Conservation (phyloP, 2,329 filamentous ascomycete genomes). For the Paecilomyces variotii region DNA sequence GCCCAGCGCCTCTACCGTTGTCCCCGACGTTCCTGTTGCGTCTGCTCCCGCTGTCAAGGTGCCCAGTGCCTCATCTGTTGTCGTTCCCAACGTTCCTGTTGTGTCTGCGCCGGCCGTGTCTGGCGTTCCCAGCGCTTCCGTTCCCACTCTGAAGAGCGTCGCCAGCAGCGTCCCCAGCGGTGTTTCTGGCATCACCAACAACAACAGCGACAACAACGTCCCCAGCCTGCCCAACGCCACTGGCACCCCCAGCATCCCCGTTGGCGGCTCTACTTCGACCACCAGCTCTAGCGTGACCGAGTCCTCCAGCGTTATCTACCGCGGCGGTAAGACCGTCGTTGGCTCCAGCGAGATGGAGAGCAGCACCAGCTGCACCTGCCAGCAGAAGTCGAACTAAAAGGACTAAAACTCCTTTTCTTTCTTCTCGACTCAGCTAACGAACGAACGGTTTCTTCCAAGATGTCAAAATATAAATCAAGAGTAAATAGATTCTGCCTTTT, state of each 20-base stretch:
- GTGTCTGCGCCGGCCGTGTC: not conserved
- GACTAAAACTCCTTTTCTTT: not conserved
- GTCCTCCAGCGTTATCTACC: not conserved
- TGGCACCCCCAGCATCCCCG: not conserved
- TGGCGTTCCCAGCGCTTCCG: not conserved
- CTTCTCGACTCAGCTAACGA: not conserved
- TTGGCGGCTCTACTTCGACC: conserved; percentile 16
- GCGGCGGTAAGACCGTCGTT: not conserved
- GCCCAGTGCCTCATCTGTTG: conserved; percentile 4
- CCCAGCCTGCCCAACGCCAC: not conserved
- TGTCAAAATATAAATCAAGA: not conserved
- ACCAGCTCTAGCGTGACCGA: conserved; percentile 5
- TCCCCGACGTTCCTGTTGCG: not conserved
- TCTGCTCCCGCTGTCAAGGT: conserved; percentile 7
- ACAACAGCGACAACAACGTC: not conserved
- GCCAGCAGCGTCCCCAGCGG: not conserved
- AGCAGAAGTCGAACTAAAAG: not conserved
- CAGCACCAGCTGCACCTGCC: not conserved
- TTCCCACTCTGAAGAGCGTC: not conserved
- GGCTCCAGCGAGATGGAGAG: not conserved
- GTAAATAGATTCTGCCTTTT: not conserved
- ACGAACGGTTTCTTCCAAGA: not conserved
- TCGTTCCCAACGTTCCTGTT: conserved; percentile 3
- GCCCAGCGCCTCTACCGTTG: conserved; percentile 10
- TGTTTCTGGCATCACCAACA: not conserved